Base-by-base conservation (phyloP, 1,284 basidiomycete genomes). In the Moesziomyces sp. region DNA sequence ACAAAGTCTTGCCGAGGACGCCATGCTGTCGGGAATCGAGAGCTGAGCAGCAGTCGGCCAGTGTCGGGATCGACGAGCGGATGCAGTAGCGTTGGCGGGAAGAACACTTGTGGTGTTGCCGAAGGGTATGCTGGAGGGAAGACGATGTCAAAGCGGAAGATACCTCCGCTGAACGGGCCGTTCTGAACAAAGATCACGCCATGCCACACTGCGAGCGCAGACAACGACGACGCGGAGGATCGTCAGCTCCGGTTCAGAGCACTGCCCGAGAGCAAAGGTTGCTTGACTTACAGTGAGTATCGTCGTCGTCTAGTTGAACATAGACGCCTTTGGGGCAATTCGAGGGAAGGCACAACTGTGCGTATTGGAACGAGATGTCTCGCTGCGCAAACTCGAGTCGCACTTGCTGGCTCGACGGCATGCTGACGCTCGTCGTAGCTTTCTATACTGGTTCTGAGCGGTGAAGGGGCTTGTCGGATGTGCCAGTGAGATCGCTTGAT, bases 141-240 rank as follows among this genome's bases (percentile, higher is more conserved):
- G 24, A 70, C 68, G 47, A 80, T 67, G 50, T 78, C 69, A 58
- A 80, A 80, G n/a, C 74, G 64, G 49, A 78, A 77, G 42, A 80
- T 60, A 10, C 74, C 74, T 18, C 78, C 77, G 24, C 40, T 44
- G 45, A 73, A 80, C 5, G 71, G 67, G 0, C 78, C 77, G 24
- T 53, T 26, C 1, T 57, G 65, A 6, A 79, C 69, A 44, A 80
- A 80, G 49, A 79, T 58, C 11, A 80, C 74, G 19, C 55, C 45
- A 28, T 78, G 67, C 73, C 73, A 77, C 14, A 74, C 65, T 72
- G 54, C 11, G 13, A 11, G 18, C 7, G 35, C 14, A 18, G 38
- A 24, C 5, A 16, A 35, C 3, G 18, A 34, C 21, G 3, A 3
- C 19, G 47, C 19, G 5, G 4, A 23, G 9, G 21, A 3, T 51